Evolutionary conservation across 805 yeast species (phyloP).

Genomic region (Candida takata): DNA sequence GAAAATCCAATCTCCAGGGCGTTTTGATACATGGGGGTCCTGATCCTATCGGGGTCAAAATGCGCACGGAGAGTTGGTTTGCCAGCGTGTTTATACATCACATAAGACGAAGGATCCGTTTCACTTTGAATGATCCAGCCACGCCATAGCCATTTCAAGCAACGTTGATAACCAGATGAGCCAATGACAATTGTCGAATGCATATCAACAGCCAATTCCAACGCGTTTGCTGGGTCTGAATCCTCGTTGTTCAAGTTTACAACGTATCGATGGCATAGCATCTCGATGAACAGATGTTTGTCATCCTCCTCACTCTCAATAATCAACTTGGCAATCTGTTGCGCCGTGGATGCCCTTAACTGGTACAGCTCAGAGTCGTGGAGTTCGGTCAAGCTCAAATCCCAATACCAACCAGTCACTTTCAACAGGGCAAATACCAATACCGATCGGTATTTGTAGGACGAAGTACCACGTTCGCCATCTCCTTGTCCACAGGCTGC

Average conservation of each 20-base stretch:
- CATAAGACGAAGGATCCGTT: slow-evolving; percentile 61
- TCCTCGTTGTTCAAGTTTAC: slow-evolving; percentile 59
- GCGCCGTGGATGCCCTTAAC: slow-evolving; percentile 63
- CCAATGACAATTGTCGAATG: slow-evolving; percentile 74
- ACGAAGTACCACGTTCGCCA: slow-evolving; percentile 45
- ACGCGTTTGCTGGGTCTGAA: slow-evolving; percentile 59
- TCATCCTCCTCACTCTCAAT: slow-evolving; percentile 54
- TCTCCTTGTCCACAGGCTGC: slow-evolving; percentile 80
- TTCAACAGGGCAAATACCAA: slow-evolving; percentile 64
- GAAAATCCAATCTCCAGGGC: slow-evolving; percentile 62
- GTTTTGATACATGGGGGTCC: slow-evolving; percentile 81
- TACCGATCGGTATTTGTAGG: slow-evolving; percentile 58
- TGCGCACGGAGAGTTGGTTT: slow-evolving; percentile 51
- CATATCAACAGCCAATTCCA: slow-evolving; percentile 82
- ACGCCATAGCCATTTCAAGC: slow-evolving; percentile 86
- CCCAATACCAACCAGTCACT: slow-evolving; percentile 75
- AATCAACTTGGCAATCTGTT: slow-evolving; percentile 59
- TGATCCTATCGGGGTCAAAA: slow-evolving; percentile 76
- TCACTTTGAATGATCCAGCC: slow-evolving; percentile 86
- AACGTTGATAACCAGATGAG: slow-evolving; percentile 76
- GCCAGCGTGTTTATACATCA: slow-evolving; percentile 52
- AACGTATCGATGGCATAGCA: slow-evolving; percentile 70
- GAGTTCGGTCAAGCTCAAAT: slow-evolving; percentile 50
- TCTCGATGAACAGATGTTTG: slow-evolving; percentile 58
- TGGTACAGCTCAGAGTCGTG: slow-evolving; percentile 59